Base-by-base conservation (phyloP, 108 stramenopile species). In the Bacterosira constricta region DNA sequence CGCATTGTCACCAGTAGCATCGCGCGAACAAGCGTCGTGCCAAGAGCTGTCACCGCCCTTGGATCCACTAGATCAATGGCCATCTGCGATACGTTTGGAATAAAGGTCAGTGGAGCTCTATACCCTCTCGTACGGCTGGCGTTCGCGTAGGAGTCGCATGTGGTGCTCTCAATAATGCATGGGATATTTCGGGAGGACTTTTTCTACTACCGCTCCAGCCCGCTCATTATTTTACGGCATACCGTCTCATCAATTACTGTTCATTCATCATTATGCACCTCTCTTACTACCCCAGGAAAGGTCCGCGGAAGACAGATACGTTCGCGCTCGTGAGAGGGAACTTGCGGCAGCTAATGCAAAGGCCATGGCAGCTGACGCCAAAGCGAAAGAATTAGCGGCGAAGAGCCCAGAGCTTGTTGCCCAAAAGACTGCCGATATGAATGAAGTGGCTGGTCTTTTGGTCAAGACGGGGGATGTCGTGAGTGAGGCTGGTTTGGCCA, bases 301-400 rank as follows among this genome's bases (percentile, higher is more conserved):
- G 44, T 60, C 75, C 27, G 79, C 75, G 66, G 79, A 80, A 35
- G 79, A 75, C 45, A 63, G 73, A 56, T 80, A 80, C 79, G 70
- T 80, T 56, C 79, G 79, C 57, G 73, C 79, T 9, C 73, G 79
- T 17, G 79, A 75, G 59, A 7, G 27, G 46, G 51, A 75, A 69
- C 35, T 75, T 38, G 59, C 61, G 13, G 61, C 46, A 38, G 67
- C 73, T 2, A 69, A 47, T 41, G 42, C 41, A 15, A 20, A 45
- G n/a, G 60, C 59, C 29, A 49, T 51, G 1, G 61, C 18, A 35
- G 79, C 73, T 1, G 68, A 62, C 25, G 31, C 67, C 1, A 59
- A 75, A 42, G 49, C 49, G 5, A 47, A 47, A 13, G 73, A 75
- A 52, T 52, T 75, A 34, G 79, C 54, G n/a, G 34, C 13, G 18